Conservation (phyloP, 345 rosid genomes). For the Orychophragmus violaceus region DNA sequence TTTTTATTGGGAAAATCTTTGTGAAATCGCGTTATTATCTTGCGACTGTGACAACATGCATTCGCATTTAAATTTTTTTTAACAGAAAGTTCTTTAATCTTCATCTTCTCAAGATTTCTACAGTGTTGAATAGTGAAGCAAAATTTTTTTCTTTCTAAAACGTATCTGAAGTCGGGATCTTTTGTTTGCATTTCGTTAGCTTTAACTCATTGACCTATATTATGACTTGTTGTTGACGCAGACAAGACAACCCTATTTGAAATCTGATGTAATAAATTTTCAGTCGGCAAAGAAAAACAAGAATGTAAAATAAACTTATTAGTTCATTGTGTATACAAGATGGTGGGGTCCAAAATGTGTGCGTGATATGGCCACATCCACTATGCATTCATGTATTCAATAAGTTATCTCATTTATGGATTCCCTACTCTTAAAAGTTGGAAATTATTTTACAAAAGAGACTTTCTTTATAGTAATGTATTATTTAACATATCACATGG, state of each 20-base stretch:
- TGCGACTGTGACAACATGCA: not conserved
- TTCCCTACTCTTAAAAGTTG: not conserved
- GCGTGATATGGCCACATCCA: not conserved
- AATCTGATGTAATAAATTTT: not conserved
- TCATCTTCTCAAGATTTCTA: not conserved
- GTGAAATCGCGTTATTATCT: not conserved
- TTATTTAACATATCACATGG: not conserved
- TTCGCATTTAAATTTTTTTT: too few relatives aligned
- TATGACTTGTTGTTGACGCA: not conserved
- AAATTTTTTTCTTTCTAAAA: not conserved
- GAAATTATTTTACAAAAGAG: not conserved
- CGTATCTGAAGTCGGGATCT: not conserved
- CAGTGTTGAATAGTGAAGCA: not conserved
- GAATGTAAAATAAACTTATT: not conserved
- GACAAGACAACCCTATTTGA: not conserved
- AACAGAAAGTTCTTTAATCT: not conserved
- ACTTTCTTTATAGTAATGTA: not conserved
- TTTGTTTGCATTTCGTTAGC: not conserved
- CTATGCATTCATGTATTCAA: not conserved
- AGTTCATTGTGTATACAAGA: not conserved
- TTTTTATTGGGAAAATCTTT: too few relatives aligned
- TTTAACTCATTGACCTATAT: not conserved
- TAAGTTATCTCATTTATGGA: constrained; percentile 5
- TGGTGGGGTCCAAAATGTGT: constrained; percentile 9
- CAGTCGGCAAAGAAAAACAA: not conserved